These are phyloP conservation scores for Fusarium clavum DNA, from an alignment of 2,329 filamentous ascomycete genomes.

Conservation along the genomic window DNA sequence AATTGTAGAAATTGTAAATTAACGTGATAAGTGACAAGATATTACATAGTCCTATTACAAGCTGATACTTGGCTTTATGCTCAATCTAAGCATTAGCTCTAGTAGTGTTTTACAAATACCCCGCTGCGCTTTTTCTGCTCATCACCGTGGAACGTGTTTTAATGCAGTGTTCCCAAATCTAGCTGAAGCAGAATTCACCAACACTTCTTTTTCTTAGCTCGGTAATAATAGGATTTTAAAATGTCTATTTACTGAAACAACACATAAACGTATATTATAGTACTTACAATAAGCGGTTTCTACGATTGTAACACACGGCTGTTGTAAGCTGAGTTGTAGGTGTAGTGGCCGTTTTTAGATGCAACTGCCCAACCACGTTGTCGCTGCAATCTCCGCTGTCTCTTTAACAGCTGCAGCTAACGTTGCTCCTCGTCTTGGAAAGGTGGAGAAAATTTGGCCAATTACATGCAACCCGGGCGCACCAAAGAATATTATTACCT, in stretches of 20 bases:
- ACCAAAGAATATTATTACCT: background rate
- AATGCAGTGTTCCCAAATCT: no score
- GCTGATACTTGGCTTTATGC: background rate
- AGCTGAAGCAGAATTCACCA: no score
- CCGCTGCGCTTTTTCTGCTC: no score
- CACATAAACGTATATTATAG: no score
- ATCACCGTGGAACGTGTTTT: no score
- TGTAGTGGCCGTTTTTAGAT: no score
- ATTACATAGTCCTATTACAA: rapidly evolving
- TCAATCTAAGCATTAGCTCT: background rate
- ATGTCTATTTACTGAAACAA: no score
- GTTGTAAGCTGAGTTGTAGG: background rate
- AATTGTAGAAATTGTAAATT: background rate
- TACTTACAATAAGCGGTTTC: background rate
- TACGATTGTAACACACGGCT: background rate
- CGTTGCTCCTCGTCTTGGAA: background rate
- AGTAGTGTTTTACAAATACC: no score
- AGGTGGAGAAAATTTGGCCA: background rate
- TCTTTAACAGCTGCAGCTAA: background rate
- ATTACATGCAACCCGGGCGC: background rate
- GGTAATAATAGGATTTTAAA: no score
- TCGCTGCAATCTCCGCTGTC: background rate
- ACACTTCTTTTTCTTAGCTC: no score
- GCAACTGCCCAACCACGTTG: background rate
- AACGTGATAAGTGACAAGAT: background rate